A percentile compares a stretch with the other conserved stretches of the same genome.
Evolutionary conservation across 2,329 filamentous ascomycete species (phyloP).

Genomic region (Colletotrichum lupini): DNA sequence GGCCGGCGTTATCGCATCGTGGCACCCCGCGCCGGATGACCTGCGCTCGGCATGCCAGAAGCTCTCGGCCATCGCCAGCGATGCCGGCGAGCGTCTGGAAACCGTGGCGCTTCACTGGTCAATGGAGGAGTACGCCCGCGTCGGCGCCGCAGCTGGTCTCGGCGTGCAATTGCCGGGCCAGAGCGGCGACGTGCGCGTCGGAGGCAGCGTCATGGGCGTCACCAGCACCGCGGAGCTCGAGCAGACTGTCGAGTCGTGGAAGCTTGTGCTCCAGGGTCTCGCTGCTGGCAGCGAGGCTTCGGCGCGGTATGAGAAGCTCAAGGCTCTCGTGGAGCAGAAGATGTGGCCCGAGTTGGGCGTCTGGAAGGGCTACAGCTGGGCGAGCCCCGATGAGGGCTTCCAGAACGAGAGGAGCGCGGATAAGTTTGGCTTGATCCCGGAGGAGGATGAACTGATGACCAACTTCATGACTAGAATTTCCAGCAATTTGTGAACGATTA

Average conservation of each 20-base stretch:
- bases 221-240: slow-evolving; percentile 72
- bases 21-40: slow-evolving; percentile 83
- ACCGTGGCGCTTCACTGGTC: slow-evolving; percentile 86
- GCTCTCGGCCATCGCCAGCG: slow-evolving; percentile 72
- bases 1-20: slow-evolving; percentile 80
- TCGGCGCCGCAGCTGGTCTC: slow-evolving; percentile 57
- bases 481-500: slow-evolving; percentile 9
- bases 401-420: slow-evolving; percentile 47
- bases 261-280: slow-evolving; percentile 60
- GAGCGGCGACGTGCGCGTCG: slow-evolving; percentile 50
- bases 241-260: slow-evolving; percentile 69
- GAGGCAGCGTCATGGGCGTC: slow-evolving; percentile 74
- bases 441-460: slow-evolving; percentile 25
- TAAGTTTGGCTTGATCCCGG: slow-evolving; percentile 19
- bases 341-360: slow-evolving; percentile 69
- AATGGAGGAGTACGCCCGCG: slow-evolving; percentile 70
- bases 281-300: slow-evolving; percentile 43
- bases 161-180: slow-evolving; percentile 31
- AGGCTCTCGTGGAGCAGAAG: slow-evolving; percentile 46
- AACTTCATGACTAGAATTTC: slow-evolving; percentile 12
- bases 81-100: slow-evolving; percentile 79
- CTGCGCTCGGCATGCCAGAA: slow-evolving; percentile 73
- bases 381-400: slow-evolving; percentile 63
- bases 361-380: slow-evolving; percentile 75
- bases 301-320: slow-evolving; percentile 46